Percentiles rank a stretch among this genome's conserved stretches.
These are phyloP conservation scores for Nematocida parisii DNA, from an alignment of 371 early-diverging fungal genomes.

Conservation along the genomic window DNA sequence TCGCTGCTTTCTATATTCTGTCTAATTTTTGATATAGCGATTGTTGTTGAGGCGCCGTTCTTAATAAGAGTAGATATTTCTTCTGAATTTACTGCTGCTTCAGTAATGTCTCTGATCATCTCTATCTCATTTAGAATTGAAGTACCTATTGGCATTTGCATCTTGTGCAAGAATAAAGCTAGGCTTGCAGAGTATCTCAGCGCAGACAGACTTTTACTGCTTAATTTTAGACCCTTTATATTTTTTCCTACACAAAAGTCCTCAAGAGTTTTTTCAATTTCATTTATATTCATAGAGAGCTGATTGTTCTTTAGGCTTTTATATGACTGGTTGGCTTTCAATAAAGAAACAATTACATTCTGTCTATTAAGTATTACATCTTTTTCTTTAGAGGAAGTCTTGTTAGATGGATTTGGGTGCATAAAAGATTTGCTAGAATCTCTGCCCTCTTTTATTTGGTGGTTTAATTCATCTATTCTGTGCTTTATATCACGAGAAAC, in stretches of 20 bases:
- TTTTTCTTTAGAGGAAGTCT: not conserved
- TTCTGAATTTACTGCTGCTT: not conserved
- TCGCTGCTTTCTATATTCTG: not conserved
- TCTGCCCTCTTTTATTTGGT: too few relatives aligned
- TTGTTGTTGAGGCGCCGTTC: not conserved
- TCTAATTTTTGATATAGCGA: not conserved
- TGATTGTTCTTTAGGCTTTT: not conserved
- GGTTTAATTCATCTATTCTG: too few relatives aligned
- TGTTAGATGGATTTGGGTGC: too few relatives aligned
- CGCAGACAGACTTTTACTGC: not conserved
- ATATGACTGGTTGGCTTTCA: not conserved
- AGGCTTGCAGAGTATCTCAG: not conserved
- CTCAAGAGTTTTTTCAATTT: not conserved
- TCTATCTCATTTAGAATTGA: not conserved
- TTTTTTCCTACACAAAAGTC: not conserved
- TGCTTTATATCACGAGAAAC: too few relatives aligned
- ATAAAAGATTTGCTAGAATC: too few relatives aligned
- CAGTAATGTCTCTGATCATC: not conserved
- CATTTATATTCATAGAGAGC: not conserved
- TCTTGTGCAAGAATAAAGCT: not conserved
- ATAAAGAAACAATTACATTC: not conserved
- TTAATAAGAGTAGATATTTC: not conserved
- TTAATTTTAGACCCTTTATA: not conserved
- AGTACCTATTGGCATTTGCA: not conserved
- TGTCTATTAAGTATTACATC: not conserved